Conservation (phyloP, 2,329 filamentous ascomycete genomes). For the Eutypella sp. region DNA sequence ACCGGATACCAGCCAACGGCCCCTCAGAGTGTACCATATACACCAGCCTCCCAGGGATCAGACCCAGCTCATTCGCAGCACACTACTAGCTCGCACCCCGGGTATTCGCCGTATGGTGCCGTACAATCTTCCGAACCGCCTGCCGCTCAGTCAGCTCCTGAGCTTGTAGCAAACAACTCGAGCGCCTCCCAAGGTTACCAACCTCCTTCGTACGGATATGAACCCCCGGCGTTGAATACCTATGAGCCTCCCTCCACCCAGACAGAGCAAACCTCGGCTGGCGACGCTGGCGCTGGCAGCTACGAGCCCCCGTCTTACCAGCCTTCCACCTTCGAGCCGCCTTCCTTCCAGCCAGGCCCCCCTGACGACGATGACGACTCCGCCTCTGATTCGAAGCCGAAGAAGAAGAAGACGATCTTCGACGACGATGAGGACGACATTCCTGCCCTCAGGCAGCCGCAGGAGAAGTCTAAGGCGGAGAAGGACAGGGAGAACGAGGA, state of each 20-base stretch:
- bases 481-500: slow-evolving; percentile 79
- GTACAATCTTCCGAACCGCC: slow-evolving; percentile 7
- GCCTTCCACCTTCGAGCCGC: slow-evolving; percentile 53
- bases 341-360: slow-evolving; percentile 50
- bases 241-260: slow-evolving; percentile 25
- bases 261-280: slow-evolving; percentile 25
- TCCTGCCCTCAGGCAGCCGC: slow-evolving; percentile 44
- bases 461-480: slow-evolving; percentile 58
- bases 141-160: slow-evolving; percentile 5
- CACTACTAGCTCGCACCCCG: slow-evolving; percentile 18
- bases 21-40: background rate
- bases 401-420: slow-evolving; percentile 77
- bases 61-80: slow-evolving; percentile 11
- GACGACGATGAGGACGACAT: slow-evolving; percentile 75
- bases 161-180: slow-evolving; percentile 8
- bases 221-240: slow-evolving; percentile 37
- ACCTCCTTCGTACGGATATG: slow-evolving; percentile 46
- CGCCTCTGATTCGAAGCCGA: slow-evolving; percentile 51
- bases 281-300: too few relatives aligned
- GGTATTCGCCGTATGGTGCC: slow-evolving; percentile 22
- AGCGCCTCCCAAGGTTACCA: slow-evolving; percentile 33
- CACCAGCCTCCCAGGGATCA: slow-evolving; percentile 14
- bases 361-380: slow-evolving; percentile 42
- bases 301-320: slow-evolving; percentile 62
- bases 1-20: slow-evolving; percentile 26